Percentiles rank a stretch among this genome's conserved stretches.
phyloP scores from a whole-genome alignment of 2,329 filamentous ascomycete genomes.

The Geosmithia putterillii region DNA sequence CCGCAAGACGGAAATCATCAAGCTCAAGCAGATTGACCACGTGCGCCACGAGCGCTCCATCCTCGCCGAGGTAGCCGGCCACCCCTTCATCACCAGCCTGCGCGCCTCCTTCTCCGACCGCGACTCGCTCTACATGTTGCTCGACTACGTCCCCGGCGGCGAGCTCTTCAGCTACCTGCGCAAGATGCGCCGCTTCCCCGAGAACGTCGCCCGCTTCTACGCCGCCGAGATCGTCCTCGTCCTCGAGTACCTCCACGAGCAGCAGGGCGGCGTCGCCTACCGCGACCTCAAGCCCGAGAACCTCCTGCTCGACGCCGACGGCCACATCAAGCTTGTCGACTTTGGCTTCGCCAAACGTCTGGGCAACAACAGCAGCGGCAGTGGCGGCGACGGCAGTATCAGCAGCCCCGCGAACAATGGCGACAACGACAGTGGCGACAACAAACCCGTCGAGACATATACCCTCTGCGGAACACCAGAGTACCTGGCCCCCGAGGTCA shows the following conservation, averaged over 20 bases:
- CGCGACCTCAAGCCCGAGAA: constrained; percentile 78
- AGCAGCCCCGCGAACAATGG: too few species aligned
- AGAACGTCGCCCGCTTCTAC: constrained; percentile 68
- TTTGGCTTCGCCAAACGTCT: constrained; percentile 79
- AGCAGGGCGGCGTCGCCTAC: constrained; percentile 66
- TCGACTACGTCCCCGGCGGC: constrained; percentile 73
- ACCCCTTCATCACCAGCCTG: constrained; percentile 74
- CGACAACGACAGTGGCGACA: constrained; percentile 5
- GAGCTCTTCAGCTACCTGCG: constrained; percentile 78
- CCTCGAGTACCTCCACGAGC: constrained; percentile 68
- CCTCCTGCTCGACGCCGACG: constrained; percentile 62
- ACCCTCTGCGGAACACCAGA: constrained; percentile 76
- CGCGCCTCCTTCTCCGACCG: constrained; percentile 68
- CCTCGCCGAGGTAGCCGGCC: constrained; percentile 63
- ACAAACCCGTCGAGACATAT: constrained; percentile 55
- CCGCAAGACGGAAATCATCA: constrained; percentile 61
- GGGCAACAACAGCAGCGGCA: constrained; percentile 31
- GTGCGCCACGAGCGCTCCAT: constrained; percentile 74
- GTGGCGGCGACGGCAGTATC: too few species aligned
- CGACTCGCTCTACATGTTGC: constrained; percentile 71
- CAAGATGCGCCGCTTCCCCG: constrained; percentile 66
- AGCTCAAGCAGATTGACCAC: constrained; percentile 77
- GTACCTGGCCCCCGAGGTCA: constrained; percentile 75
- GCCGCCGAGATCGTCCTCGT: constrained; percentile 75
- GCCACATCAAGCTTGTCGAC: constrained; percentile 73